Base-by-base conservation (phyloP, 768 basidiomycete species). In the Leccinum imitatum region DNA sequence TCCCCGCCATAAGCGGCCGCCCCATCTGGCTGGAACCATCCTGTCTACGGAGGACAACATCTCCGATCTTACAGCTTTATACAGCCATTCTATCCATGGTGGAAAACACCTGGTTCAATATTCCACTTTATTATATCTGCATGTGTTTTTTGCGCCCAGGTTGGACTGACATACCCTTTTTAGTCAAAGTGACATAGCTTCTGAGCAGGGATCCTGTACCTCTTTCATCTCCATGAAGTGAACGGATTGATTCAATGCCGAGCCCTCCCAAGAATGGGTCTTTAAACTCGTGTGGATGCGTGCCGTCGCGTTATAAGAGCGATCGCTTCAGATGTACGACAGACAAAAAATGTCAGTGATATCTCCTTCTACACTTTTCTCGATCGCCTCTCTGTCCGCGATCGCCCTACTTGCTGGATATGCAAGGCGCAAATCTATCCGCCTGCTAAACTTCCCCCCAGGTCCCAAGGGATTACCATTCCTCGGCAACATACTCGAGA, bases 381-480 rank as follows among this genome's bases (percentile, higher is more conserved):
- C 51, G 3, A 9, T 63, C 17, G 10, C 59, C 50, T 27, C 58
- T 27, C 14, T 62, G 37, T 59, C 53, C 13, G 59, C 23, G 27
- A 33, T 68, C 50, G 54, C 35, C 39, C 44, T 71, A 6, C 33
- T 62, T 44, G 33, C 51, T 30, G 8, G 54, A 35, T 58, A 60
- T 59, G 65, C 47, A 58, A 66, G 48, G 50, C 63, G 55, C 48
- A 69, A 53, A 39, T 19, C 51, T 21, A 23, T 13, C 41, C 56
- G 53, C 47, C 37, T 33, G 17, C 21, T 39, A 27, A 59, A 50
- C 21, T 3, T 62, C 8, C 74, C 75, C 37, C 76, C 74, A 1
- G 74, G 74, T 1, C 74, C 74, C 2, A 68, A 62, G 53, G 72
- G 71, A 8, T 50, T 75, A 14, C 74, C 76, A 0, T 59, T 77